A percentile compares a stretch with the other conserved stretches of the same genome.
These are phyloP conservation scores for Apiospora phragmitis DNA, from an alignment of 2,329 filamentous ascomycete species.

Conservation along the genomic window DNA sequence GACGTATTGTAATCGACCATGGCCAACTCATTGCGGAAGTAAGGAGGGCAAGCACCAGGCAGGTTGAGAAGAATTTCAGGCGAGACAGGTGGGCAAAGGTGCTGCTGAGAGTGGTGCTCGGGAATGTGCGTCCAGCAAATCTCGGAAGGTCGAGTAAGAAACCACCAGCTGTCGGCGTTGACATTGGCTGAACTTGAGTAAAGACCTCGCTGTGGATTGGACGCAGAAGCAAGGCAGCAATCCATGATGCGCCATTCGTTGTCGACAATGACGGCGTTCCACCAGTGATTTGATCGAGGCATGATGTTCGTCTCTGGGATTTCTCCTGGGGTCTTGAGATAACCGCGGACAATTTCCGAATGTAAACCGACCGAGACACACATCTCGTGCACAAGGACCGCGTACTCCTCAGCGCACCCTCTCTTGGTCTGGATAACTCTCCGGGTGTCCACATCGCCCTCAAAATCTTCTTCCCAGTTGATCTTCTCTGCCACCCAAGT, in stretches of 20 bases:
- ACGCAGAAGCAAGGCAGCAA: conserved; percentile 87
- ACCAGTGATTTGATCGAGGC: conserved; percentile 93
- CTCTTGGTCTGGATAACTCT: conserved; percentile 82
- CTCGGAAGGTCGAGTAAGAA: conserved; percentile 84
- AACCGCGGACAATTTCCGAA: conserved; percentile 84
- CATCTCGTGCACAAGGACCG: conserved; percentile 88
- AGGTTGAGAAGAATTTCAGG: conserved; percentile 84
- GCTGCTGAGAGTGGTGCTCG: conserved; percentile 83
- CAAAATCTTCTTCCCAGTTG: conserved; percentile 92
- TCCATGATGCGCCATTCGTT: conserved; percentile 97
- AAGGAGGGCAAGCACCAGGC: conserved; percentile 82
- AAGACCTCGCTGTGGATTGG: conserved; percentile 74
- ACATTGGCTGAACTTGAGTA: conserved; percentile 74
- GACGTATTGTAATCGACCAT: conserved; percentile 92
- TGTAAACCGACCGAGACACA: conserved; percentile 85
- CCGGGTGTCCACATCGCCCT: conserved; percentile 79
- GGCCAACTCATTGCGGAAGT: conserved; percentile 78
- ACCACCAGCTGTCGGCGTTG: conserved; percentile 86
- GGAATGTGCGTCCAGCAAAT: conserved; percentile 96
- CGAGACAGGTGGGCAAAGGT: conserved; percentile 85
- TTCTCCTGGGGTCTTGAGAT: conserved; percentile 88
- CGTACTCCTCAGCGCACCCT: conserved; percentile 87
- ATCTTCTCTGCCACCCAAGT: conserved; percentile 97
- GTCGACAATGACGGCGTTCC: conserved; percentile 93
- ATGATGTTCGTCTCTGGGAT: conserved; percentile 76